A percentile compares a stretch with the other conserved stretches of the same genome.
phyloP scores from a whole-genome alignment of 495 filamentous ascomycete species.

The Talaromyces borbonicus region DNA sequence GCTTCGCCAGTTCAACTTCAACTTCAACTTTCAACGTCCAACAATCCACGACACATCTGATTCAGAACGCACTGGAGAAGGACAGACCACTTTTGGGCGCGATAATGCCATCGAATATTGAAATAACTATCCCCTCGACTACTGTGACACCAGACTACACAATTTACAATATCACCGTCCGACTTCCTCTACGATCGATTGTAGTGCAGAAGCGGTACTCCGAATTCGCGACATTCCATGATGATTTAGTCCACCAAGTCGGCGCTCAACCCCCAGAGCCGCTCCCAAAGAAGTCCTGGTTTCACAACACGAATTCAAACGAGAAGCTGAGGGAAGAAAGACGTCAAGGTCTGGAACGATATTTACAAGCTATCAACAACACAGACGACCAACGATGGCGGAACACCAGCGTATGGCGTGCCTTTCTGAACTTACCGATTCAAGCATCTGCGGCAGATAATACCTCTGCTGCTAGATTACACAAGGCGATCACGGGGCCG shows the following conservation, averaged over 20 bases:
- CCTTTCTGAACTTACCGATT: conserved; percentile 75
- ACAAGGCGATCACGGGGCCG: conserved; percentile 34
- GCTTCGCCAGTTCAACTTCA: neutral
- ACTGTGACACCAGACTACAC: conserved; percentile 60
- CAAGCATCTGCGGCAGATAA: conserved; percentile 34
- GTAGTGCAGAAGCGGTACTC: conserved; percentile 89
- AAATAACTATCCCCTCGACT: conserved; percentile 74
- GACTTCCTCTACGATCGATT: conserved; percentile 78
- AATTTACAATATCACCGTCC: conserved; percentile 82
- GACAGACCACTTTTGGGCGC: no score
- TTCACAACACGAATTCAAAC: conserved; percentile 65
- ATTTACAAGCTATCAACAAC: conserved; percentile 73
- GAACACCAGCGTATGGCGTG: conserved; percentile 70
- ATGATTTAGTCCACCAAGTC: conserved; percentile 52
- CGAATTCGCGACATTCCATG: conserved; percentile 75
- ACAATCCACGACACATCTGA: neutral
- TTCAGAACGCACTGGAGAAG: no score
- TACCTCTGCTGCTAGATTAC: conserved; percentile 30
- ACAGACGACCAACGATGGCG: conserved; percentile 73
- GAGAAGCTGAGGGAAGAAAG: conserved; percentile 72
- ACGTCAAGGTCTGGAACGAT: conserved; percentile 63
- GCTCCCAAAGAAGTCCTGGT: conserved; percentile 78
- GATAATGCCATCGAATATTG: conserved; percentile 62
- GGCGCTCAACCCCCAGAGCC: conserved; percentile 52
- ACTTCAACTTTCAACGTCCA: neutral